Percentiles rank a stretch among this genome's conserved stretches.
These are phyloP conservation scores for Berkeleyomyces basicola DNA, from an alignment of 2,329 filamentous ascomycete genomes.

Conservation along the genomic window DNA sequence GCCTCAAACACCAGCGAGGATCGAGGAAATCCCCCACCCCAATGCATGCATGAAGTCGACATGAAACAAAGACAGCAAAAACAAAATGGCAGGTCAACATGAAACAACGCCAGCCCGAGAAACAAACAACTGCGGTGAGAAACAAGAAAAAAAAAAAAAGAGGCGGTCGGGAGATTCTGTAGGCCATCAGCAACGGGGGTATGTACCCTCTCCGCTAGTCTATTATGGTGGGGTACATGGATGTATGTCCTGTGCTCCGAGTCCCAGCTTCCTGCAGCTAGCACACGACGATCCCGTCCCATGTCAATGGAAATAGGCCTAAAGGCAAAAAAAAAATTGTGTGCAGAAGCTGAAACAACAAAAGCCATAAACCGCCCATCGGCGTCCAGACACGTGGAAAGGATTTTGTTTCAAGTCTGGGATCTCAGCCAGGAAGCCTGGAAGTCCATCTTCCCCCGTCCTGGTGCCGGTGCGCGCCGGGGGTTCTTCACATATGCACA, in stretches of 20 bases:
- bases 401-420: not conserved
- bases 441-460: too few species aligned
- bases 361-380: not conserved
- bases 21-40: too few species aligned
- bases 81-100: not conserved
- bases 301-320: not conserved
- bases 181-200: not conserved
- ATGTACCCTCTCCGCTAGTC: not conserved
- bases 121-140: not conserved
- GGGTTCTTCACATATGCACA: not conserved
- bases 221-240: not conserved
- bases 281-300: not conserved
- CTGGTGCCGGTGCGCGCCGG: too few species aligned
- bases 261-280: too few species aligned
- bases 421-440: too few species aligned
- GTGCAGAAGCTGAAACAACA: conserved; percentile 1
- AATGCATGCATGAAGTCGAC: too few species aligned
- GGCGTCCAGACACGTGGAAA: not conserved
- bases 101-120: not conserved
- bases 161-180: not conserved
- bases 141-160: not conserved
- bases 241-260: not conserved
- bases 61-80: not conserved
- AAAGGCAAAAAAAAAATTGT: not conserved
- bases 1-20: too few species aligned